Evolutionary conservation across 257 asterid species (phyloP).

Genomic region (Coffea eugenioides): DNA sequence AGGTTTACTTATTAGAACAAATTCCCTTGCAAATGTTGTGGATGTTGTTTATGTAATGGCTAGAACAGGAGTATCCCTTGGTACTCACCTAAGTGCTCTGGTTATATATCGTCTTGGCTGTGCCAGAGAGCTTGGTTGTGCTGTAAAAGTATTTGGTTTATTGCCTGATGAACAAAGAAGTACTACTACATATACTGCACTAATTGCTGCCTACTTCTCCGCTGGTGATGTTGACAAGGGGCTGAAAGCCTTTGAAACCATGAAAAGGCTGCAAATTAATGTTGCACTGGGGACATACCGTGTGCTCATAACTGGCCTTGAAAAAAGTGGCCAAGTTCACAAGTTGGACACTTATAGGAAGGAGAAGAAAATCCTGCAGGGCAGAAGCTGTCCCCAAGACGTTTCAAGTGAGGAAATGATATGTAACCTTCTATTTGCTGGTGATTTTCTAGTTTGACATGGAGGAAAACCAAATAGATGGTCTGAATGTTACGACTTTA

Average conservation of each 20-base stretch:
- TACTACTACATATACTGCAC: conserved; percentile 66
- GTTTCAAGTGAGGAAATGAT: conserved; percentile 50
- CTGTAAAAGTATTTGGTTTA: conserved; percentile 53
- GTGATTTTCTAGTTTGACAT: conserved; percentile 25
- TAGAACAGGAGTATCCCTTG: conserved; percentile 53
- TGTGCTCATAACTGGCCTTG: conserved; percentile 65
- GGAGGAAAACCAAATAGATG: background rate
- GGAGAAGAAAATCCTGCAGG: conserved; percentile 52
- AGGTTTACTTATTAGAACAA: conserved; percentile 58
- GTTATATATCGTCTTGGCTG: conserved; percentile 70
- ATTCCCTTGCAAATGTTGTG: conserved; percentile 48
- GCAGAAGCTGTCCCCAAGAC: conserved; percentile 25
- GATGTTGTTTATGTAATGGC: conserved; percentile 61
- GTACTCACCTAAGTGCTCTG: conserved; percentile 62
- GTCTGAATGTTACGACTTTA: no score
- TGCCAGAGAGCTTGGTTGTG: conserved; percentile 43
- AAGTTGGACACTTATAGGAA: conserved; percentile 51
- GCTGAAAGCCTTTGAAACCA: conserved; percentile 49
- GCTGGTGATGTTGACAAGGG: conserved; percentile 55
- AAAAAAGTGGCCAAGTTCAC: conserved; percentile 41
- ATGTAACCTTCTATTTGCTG: conserved; percentile 69
- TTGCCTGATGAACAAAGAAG: conserved; percentile 65
- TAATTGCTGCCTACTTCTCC: conserved; percentile 58
- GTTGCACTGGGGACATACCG: conserved; percentile 58
- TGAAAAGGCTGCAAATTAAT: conserved; percentile 50